Evolutionary conservation across 768 basidiomycete genomes (phyloP).

Genomic region (Epithele typhae): DNA sequence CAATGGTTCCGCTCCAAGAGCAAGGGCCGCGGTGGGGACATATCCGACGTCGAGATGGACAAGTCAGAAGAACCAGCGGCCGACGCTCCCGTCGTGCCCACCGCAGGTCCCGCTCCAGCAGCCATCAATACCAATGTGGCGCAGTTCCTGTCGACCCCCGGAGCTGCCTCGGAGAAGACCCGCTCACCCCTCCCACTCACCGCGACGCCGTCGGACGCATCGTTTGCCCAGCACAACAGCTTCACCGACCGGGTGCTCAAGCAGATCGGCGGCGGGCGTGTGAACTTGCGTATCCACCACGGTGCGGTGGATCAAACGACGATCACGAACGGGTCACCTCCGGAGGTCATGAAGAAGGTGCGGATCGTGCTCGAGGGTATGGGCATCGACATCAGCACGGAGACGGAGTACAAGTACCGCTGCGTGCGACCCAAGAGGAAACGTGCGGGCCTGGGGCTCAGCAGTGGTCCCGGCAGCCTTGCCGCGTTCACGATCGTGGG

Average conservation of each 20-base stretch:
- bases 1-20: constrained; percentile 90
- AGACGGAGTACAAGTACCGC: constrained; percentile 87
- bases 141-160: constrained; percentile 6
- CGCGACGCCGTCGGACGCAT: constrained; percentile 32
- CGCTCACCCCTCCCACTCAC: constrained; percentile 13
- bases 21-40: constrained; percentile 35
- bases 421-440: constrained; percentile 77
- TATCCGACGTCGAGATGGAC: constrained; percentile 25
- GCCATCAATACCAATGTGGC: constrained; percentile 5
- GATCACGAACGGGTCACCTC: constrained; percentile 78
- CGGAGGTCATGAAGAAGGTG: constrained; percentile 86
- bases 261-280: constrained; percentile 28
- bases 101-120: constrained; percentile 1
- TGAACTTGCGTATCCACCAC: constrained; percentile 69
- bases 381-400: constrained; percentile 86
- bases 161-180: constrained; percentile 11
- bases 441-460: constrained; percentile 48
- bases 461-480: constrained; percentile 41
- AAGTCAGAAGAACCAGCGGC: constrained; percentile 17
- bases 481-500: constrained; percentile 78
- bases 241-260: constrained; percentile 28
- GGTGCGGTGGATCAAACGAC: constrained; percentile 90
- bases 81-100: background rate
- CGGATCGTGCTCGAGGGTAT: constrained; percentile 75
- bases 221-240: constrained; percentile 25